Evolutionary conservation across 192 early-diverging fungal genomes (phyloP).

Genomic region (Cetraspora pellucida): DNA sequence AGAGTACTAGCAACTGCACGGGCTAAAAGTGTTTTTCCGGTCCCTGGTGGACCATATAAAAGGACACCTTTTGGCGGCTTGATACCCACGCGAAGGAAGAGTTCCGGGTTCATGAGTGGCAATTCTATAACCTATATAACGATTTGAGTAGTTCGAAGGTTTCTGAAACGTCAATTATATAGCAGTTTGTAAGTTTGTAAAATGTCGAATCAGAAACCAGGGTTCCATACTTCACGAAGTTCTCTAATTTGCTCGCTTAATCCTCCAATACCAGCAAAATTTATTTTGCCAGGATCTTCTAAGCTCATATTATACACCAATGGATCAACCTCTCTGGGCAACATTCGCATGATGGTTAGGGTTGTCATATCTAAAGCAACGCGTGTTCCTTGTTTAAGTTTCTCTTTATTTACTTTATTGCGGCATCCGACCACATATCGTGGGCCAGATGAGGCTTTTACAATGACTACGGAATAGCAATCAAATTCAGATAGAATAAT

Average conservation of each 20-base stretch:
- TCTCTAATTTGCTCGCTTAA: slow-evolving; percentile 96
- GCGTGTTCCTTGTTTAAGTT: slow-evolving; percentile 94
- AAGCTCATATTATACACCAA: slow-evolving; percentile 99
- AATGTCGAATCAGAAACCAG: background rate
- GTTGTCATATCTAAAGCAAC: slow-evolving; percentile 99
- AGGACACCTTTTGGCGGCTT: slow-evolving; percentile 99
- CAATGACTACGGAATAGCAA: slow-evolving; percentile 73
- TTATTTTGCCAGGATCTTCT: slow-evolving; percentile 93
- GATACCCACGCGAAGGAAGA: slow-evolving; percentile 96
- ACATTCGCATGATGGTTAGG: slow-evolving; percentile 98
- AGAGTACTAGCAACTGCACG: slow-evolving; percentile 96
- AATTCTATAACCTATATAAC: slow-evolving; percentile 86
- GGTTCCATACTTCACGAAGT: slow-evolving; percentile 75
- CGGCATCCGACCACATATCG: slow-evolving; percentile 98
- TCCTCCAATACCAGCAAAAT: slow-evolving; percentile 98
- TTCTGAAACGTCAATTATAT: too few species aligned
- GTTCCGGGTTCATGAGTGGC: slow-evolving; percentile 97
- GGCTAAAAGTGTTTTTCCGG: slow-evolving; percentile 96
- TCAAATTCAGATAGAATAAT: background rate
- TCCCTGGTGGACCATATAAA: slow-evolving; percentile 95
- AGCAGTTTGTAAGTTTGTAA: background rate
- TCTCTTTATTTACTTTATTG: slow-evolving; percentile 90
- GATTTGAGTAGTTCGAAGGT: background rate
- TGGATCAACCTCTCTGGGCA: slow-evolving; percentile 98
- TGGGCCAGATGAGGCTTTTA: slow-evolving; percentile 95